A percentile compares a stretch with the other conserved stretches of the same genome.
These are phyloP conservation scores for Leccinum arenicola DNA, from an alignment of 768 basidiomycete genomes.

Conservation along the genomic window DNA sequence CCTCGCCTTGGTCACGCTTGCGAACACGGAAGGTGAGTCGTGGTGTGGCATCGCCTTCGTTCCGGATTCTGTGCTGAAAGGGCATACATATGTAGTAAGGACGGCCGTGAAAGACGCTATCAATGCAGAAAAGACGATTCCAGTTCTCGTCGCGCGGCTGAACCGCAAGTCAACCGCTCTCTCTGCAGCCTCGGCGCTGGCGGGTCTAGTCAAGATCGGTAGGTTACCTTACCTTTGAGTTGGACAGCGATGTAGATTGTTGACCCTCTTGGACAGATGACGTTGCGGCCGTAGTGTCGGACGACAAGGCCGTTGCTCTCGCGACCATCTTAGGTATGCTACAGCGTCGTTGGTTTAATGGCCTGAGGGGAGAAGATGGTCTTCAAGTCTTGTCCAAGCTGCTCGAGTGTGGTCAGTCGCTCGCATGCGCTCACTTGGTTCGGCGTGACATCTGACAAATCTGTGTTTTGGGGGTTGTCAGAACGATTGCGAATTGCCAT, in stretches of 20 bases:
- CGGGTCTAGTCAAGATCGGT: conserved; percentile 20
- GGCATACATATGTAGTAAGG: conserved; percentile 1
- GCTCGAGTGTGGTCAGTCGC: conserved; percentile 21
- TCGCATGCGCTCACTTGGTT: neutral
- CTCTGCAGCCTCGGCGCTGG: conserved; percentile 17
- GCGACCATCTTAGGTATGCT: conserved; percentile 22
- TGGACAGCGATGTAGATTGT: neutral
- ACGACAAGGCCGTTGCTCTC: conserved; percentile 1
- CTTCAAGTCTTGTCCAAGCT: conserved; percentile 19
- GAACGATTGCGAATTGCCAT: conserved; percentile 16
- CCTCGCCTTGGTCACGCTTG: conserved; percentile 15
- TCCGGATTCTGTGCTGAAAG: neutral
- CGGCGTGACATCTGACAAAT: neutral
- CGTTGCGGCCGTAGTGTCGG: conserved; percentile 10
- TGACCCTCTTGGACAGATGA: conserved; percentile 12
- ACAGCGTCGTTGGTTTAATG: conserved; percentile 28
- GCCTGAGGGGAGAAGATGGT: conserved; percentile 25
- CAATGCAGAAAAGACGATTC: conserved; percentile 10
- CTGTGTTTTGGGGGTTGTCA: neutral
- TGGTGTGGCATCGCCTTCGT: neutral
- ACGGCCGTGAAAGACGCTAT: conserved; percentile 15
- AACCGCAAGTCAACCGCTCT: conserved; percentile 17
- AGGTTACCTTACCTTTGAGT: neutral
- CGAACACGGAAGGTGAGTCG: conserved; percentile 6
- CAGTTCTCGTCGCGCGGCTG: conserved; percentile 16